Evolutionary conservation across 306 rosid genomes (phyloP), one percentile per base, ranked within the genome.

Genomic region (Quercus dentata): DNA sequence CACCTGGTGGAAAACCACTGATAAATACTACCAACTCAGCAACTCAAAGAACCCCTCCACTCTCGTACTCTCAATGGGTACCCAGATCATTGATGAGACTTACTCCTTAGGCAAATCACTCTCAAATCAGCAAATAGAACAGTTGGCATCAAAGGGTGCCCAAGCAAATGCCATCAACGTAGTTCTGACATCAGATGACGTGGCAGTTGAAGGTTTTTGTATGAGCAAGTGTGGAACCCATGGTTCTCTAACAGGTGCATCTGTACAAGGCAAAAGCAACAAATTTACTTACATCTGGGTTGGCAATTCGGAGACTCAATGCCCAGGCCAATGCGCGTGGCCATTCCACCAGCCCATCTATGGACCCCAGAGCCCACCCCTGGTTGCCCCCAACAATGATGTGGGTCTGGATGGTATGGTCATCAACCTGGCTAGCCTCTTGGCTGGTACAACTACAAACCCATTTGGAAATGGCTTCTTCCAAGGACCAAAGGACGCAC

Each of bases 291-390:
- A 90, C 87, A 92, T 92, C 6, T 92, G 94, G 97, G 92, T 90
- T 0, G 94, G 97, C 0, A 92, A 92, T 56, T 92, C 97, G 0
- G 94, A 84, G 51, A 87, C 81, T 0, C 97, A 90, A 6, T 91
- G 94, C 73, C 92, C 94, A 0, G 97, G 94, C 1, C 88, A 85
- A 18, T 91, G 97, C 23, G 94, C 97, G 0, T 91, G 97, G 96
- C 93, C 96, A 3, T 91, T 91, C 76, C 93, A 91, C 69, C 93
- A 86, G 55, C 92, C 93, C 0, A 75, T 90, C 11, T 89, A 92
- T 7, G 92, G 94, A 0, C 92, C 97, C 0, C 89, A 86, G 35
- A 76, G 21, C 57, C 82, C 90, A 9, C 90, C 92, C 0, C 71
- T 92, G 52, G 51, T 85, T 56, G 81, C 94, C 0, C 97, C 97